These are phyloP conservation scores for Starmerella tilneyi DNA, from an alignment of 805 yeast species.

Conservation along the genomic window DNA sequence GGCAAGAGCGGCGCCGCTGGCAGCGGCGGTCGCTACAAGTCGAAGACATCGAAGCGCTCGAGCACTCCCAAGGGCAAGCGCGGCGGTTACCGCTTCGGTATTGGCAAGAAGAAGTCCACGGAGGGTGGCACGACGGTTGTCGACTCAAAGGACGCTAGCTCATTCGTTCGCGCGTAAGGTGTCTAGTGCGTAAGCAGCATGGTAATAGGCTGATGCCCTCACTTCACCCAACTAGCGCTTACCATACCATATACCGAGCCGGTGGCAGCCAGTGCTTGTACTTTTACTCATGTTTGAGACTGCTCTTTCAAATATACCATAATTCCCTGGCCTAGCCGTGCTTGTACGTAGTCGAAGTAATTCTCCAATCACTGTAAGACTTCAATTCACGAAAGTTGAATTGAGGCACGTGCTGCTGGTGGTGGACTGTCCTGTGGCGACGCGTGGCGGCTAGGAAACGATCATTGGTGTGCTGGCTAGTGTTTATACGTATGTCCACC, in stretches of 20 bases:
- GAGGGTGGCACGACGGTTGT: constrained; percentile 15
- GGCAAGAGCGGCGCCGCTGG: constrained; percentile 60
- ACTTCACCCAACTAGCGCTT: too few relatives aligned
- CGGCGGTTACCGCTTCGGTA: constrained; percentile 25
- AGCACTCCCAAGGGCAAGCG: constrained; percentile 48
- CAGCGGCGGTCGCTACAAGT: constrained; percentile 72
- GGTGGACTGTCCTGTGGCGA: too few relatives aligned
- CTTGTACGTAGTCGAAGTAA: too few relatives aligned
- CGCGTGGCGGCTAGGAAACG: too few relatives aligned
- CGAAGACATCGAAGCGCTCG: constrained; percentile 58
- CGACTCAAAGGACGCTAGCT: constrained; percentile 25
- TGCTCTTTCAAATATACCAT: too few relatives aligned
- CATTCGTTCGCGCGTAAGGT: constrained; percentile 25
- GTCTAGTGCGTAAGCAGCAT: too few relatives aligned
- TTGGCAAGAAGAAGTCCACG: constrained; percentile 23
- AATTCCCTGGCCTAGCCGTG: too few relatives aligned
- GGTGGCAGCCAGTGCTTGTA: constrained; percentile 3
- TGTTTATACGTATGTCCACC: too few relatives aligned
- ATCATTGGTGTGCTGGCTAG: too few relatives aligned
- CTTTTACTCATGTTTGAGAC: constrained; percentile 2
- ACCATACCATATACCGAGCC: neutral
- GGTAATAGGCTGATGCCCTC: too few relatives aligned
- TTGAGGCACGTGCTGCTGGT: too few relatives aligned
- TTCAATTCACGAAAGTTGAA: neutral
- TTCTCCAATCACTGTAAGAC: neutral